Percentiles rank a stretch among this genome's conserved stretches.
Conservation (phyloP, 2,329 filamentous ascomycete species). For the Ceratocystiopsis brevicomis region DNA sequence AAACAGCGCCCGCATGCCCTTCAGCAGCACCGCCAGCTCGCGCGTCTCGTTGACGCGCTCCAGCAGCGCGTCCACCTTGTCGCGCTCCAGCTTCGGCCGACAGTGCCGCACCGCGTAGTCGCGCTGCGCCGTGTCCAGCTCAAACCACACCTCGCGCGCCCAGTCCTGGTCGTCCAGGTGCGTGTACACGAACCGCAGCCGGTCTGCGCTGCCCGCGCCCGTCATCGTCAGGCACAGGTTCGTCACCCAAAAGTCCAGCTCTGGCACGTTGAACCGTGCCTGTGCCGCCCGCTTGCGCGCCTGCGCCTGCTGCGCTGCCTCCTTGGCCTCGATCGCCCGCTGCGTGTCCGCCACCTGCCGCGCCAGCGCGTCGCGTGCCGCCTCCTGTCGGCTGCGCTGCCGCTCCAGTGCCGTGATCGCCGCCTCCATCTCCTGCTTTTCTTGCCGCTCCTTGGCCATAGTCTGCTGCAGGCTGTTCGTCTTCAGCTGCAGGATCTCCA, state of each 20-base stretch:
- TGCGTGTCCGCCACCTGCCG: conserved; percentile 49
- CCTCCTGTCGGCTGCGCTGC: conserved; percentile 42
- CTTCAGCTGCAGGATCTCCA: conserved; percentile 63
- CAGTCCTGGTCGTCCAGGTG: conserved; percentile 75
- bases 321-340: conserved; percentile 45
- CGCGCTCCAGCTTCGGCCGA: conserved; percentile 62
- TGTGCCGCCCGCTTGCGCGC: conserved; percentile 64
- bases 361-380: conserved; percentile 36
- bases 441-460: conserved; percentile 56
- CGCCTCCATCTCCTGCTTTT: conserved; percentile 55
- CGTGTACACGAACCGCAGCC: conserved; percentile 76
- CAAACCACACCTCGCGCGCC: conserved; percentile 85
- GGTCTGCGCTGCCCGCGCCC: conserved; percentile 65
- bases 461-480: conserved; percentile 52
- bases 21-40: conserved; percentile 52
- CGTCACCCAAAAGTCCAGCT: conserved; percentile 89
- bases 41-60: conserved; percentile 67
- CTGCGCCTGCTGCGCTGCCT: conserved; percentile 54
- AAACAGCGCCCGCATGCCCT: conserved; percentile 69
- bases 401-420: conserved; percentile 37
- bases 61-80: conserved; percentile 57
- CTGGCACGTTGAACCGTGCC: conserved; percentile 73
- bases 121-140: conserved; percentile 59
- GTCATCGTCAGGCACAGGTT: conserved; percentile 81
- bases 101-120: conserved; percentile 75